Conservation (phyloP, 2,329 filamentous ascomycete genomes). For the Thermoascus crustaceus region DNA sequence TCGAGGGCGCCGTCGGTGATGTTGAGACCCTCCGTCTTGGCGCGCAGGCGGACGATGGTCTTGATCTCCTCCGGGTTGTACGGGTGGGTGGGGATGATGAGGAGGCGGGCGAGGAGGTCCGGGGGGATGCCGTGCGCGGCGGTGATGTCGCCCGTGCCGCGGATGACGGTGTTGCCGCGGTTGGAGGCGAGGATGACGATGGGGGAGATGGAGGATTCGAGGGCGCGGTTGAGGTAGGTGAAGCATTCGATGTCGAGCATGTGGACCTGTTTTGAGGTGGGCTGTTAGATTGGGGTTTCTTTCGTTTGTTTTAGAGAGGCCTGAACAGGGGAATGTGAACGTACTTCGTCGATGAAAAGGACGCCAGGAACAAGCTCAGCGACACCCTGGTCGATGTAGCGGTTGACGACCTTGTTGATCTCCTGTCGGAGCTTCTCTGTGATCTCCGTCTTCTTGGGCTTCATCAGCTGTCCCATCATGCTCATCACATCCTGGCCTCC, state of each 20-base stretch:
- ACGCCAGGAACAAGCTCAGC: constrained; percentile 97
- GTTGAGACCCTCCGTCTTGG: constrained; percentile 69
- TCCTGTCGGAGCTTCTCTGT: constrained; percentile 92
- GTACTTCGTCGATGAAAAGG: constrained; percentile 94
- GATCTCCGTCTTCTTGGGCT: constrained; percentile 98
- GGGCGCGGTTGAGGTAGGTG: constrained; percentile 95
- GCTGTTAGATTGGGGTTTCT: too few species aligned
- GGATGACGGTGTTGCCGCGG: constrained; percentile 85
- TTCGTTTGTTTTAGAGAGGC: too few species aligned
- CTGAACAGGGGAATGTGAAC: constrained; percentile 13
- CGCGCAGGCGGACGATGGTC: constrained; percentile 77
- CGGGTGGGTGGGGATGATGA: constrained; percentile 90
- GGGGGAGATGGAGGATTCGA: constrained; percentile 88
- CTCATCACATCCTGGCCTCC: constrained; percentile 99
- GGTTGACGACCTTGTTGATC: constrained; percentile 99
- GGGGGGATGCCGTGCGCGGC: constrained; percentile 90
- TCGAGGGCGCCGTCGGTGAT: constrained; percentile 77
- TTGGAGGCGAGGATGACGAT: constrained; percentile 98
- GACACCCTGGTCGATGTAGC: constrained; percentile 97
- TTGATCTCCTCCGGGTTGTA: constrained; percentile 87
- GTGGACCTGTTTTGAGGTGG: constrained; percentile 60
- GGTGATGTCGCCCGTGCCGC: constrained; percentile 68
- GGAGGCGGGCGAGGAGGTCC: constrained; percentile 84
- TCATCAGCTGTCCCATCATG: constrained; percentile 99
- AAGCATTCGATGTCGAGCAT: constrained; percentile 99